phyloP scores from a whole-genome alignment of 768 basidiomycete species.

The Lactifluus subvellereus region DNA sequence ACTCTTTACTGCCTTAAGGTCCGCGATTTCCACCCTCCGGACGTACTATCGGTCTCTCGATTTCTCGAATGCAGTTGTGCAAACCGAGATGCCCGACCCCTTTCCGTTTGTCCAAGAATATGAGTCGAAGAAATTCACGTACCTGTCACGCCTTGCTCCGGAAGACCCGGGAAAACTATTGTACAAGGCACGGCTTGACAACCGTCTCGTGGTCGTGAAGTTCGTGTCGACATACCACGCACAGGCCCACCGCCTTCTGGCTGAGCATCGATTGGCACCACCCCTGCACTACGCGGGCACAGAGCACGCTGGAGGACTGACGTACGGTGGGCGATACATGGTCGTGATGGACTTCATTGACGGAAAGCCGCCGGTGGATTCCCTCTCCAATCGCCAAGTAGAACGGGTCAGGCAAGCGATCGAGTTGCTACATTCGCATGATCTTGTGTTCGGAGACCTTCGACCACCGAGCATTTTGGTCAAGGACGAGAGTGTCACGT shows the following conservation, averaged over 20 bases:
- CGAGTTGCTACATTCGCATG: too few relatives aligned
- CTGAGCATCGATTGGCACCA: conserved; percentile 14
- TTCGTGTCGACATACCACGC: neutral
- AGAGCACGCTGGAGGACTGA: conserved; percentile 1
- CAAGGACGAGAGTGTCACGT: too few relatives aligned
- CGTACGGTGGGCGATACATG: neutral
- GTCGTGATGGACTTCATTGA: conserved; percentile 22
- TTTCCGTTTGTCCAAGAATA: neutral
- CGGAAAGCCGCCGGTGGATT: neutral
- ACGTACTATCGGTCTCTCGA: neutral
- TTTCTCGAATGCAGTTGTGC: neutral
- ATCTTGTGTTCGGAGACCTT: too few relatives aligned
- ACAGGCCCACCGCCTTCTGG: neutral
- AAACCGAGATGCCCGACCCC: neutral
- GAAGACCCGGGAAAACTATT: neutral
- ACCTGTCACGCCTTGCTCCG: neutral
- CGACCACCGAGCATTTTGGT: too few relatives aligned
- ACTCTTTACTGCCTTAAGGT: neutral
- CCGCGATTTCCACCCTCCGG: neutral
- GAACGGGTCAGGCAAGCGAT: conserved; percentile 9
- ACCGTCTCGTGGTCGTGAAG: neutral
- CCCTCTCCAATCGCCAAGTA: neutral
- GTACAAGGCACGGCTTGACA: neutral
- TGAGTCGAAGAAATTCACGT: neutral
- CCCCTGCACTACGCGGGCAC: conserved; percentile 7